Conservation (phyloP, 345 rosid species). For the Gossypium australe region DNA sequence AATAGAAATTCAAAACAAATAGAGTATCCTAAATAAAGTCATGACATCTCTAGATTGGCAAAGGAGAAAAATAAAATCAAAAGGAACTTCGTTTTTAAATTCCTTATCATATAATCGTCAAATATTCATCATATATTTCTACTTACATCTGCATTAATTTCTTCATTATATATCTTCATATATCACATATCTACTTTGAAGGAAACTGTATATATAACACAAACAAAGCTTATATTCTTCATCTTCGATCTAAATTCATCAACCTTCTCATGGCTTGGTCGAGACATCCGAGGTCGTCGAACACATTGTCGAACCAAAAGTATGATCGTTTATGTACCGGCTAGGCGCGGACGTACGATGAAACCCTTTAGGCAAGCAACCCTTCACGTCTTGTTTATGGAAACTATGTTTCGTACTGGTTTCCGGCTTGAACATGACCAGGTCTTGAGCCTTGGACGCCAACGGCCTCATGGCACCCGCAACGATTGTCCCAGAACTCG, state of each 20-base stretch:
- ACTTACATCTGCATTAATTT: not conserved
- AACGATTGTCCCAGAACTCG: not conserved
- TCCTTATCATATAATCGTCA: not conserved
- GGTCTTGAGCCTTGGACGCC: constrained; percentile 2
- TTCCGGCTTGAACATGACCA: constrained; percentile 1
- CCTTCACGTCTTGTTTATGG: constrained; percentile 12
- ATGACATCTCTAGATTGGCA: not conserved
- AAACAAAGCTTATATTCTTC: not conserved
- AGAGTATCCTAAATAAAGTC: not conserved
- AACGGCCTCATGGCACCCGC: constrained; percentile 30
- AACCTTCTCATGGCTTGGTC: not conserved
- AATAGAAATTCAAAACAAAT: not conserved
- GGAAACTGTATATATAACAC: not conserved
- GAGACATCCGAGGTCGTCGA: constrained; percentile 6
- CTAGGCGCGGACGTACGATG: constrained; percentile 54
- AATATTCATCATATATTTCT: not conserved
- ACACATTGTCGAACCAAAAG: constrained; percentile 35
- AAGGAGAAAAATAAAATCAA: not conserved
- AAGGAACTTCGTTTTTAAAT: not conserved
- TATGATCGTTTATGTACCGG: constrained; percentile 39
- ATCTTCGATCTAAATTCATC: constrained; percentile 6
- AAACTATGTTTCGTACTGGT: not conserved
- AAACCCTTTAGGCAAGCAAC: constrained; percentile 58
- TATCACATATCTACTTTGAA: not conserved
- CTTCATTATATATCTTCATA: not conserved